A percentile compares a stretch with the other conserved stretches of the same genome.
Conservation (phyloP, 2,329 filamentous ascomycete genomes). For the Colletotrichum lindemuthianum region DNA sequence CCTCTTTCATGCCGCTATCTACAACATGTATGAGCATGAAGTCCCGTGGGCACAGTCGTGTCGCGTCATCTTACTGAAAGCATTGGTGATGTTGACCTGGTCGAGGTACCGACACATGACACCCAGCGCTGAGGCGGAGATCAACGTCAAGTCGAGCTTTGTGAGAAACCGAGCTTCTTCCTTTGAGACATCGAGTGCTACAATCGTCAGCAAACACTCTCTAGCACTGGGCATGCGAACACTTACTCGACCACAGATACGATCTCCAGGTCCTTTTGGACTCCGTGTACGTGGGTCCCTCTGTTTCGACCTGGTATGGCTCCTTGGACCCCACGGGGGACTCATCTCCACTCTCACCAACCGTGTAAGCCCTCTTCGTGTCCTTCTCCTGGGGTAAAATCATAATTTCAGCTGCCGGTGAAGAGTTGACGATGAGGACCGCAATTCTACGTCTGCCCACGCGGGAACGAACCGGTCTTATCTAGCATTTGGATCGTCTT, state of each 20-base stretch:
- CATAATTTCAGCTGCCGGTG: slow-evolving; percentile 1
- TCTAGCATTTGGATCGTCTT: background rate
- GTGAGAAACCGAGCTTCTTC: slow-evolving; percentile 42
- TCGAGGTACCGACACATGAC: slow-evolving; percentile 43
- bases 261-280: slow-evolving; percentile 54
- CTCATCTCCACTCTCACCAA: background rate
- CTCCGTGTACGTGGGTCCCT: slow-evolving; percentile 42
- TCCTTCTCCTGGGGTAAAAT: slow-evolving; percentile 3
- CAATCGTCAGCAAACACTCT: background rate
- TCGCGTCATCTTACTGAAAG: slow-evolving; percentile 37
- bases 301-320: background rate
- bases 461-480: background rate
- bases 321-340: background rate
- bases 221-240: background rate
- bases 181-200: slow-evolving; percentile 40
- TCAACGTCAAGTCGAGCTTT: slow-evolving; percentile 42
- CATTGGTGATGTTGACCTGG: slow-evolving; percentile 43
- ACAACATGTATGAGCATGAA: background rate
- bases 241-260: slow-evolving; percentile 41
- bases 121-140: slow-evolving; percentile 40
- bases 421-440: background rate
- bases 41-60: no score
- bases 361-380: background rate
- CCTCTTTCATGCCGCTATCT: slow-evolving; percentile 46
- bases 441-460: background rate